Evolutionary conservation across 352 stramenopile genomes (phyloP).

Genomic region (Phytophthora sp.): DNA sequence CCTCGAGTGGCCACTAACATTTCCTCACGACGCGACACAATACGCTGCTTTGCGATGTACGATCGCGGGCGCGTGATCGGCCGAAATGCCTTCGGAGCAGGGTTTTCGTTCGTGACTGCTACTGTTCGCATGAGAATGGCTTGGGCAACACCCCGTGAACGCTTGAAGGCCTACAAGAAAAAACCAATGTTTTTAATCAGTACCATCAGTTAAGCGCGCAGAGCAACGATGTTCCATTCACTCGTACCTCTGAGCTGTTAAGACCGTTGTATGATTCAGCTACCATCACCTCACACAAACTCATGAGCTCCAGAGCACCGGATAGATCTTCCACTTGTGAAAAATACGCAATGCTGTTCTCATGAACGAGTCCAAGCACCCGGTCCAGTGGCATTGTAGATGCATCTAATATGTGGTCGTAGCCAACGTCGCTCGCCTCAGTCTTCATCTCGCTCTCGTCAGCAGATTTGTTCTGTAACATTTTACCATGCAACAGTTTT

Average conservation of each 20-base stretch:
- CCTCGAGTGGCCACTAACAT: constrained; percentile 34
- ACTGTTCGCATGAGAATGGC: constrained; percentile 71
- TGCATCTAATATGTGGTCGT: constrained; percentile 60
- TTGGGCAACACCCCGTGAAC: constrained; percentile 54
- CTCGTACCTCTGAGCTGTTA: constrained; percentile 56
- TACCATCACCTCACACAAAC: constrained; percentile 66
- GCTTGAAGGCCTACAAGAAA: constrained; percentile 55
- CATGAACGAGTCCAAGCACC: constrained; percentile 70
- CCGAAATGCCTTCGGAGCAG: constrained; percentile 69
- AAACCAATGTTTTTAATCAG: neutral
- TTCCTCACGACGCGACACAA: constrained; percentile 51
- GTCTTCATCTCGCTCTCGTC: constrained; percentile 12
- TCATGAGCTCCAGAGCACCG: constrained; percentile 72
- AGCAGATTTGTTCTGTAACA: constrained; percentile 33
- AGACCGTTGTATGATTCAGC: constrained; percentile 56
- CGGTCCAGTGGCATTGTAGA: constrained; percentile 63
- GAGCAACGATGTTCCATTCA: neutral
- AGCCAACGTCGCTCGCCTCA: constrained; percentile 26
- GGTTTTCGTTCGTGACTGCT: constrained; percentile 71
- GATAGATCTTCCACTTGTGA: constrained; percentile 75
- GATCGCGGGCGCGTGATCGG: constrained; percentile 65
- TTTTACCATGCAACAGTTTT: constrained; percentile 80
- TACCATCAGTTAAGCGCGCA: neutral
- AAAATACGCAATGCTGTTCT: constrained; percentile 78
- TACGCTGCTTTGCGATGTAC: constrained; percentile 54